Evolutionary conservation across 1,284 basidiomycete species (phyloP), one percentile per base, ranked within the genome.

Genomic region (Fomes fomentarius): DNA sequence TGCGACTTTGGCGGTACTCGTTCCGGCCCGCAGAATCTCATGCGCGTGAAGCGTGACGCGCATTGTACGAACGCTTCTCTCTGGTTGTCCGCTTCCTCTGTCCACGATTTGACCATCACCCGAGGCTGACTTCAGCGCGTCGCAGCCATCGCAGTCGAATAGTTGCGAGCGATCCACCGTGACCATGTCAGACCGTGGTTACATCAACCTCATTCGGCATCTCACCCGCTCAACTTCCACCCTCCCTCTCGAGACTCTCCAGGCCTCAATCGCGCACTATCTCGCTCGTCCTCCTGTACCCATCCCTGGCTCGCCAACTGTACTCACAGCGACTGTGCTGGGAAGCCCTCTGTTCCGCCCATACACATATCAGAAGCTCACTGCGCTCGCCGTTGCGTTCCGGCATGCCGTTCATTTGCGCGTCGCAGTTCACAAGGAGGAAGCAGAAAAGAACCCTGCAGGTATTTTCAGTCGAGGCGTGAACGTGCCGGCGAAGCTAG

Each of bases 271-370:
- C 46, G 76, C 84, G 2, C 81, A 89, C 58, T 84, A 88, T 59
- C 79, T 91, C 38, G 77, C 84, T 0, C 73, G 74, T 17, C 53
- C 59, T 2, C 54, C 59, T 6, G 9, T 38, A 3, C 59, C 59
- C 2, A 72, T 79, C 28, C 64, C 73, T 15, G 82, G 79, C 4
- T 72, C 79, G 1, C 83, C 88, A 3, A 87, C 87, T 0, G 80
- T 85, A 0, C 76, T 91, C 15, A 77, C 84, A 0, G 88, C 84
- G n/a, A 78, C 82, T 8, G 76, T 83, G 31, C 77, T 90, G 52
- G 80, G 81, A 34, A 85, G 85, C 38, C 79, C 84, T 1, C 81
- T 83, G 62, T 80, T 84, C 39, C 71, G 74, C 19, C 77, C 81
- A 0, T 48, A 61, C 52, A 52, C 61, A 4, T 70, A 82, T 56